phyloP scores from a whole-genome alignment of 352 stramenopile genomes.

The Pythium sukuiense region DNA sequence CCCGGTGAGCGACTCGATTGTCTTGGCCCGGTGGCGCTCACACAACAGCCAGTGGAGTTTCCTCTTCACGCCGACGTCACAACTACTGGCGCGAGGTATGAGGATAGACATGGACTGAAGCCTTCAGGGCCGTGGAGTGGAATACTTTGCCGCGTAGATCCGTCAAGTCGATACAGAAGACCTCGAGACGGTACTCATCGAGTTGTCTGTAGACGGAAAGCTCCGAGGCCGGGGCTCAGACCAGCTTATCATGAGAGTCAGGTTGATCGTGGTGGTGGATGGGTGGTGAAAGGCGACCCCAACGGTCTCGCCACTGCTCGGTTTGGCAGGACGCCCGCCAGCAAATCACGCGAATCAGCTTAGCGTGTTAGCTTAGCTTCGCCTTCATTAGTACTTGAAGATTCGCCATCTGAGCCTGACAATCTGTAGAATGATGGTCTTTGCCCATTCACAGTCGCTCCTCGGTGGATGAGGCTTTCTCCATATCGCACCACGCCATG shows the following conservation, averaged over 20 bases:
- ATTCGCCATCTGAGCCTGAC: no score
- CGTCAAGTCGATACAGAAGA: slow-evolving; percentile 44
- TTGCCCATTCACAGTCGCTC: no score
- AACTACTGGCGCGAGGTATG: slow-evolving; percentile 8
- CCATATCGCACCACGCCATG: neutral
- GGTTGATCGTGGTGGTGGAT: slow-evolving; percentile 45
- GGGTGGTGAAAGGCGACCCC: slow-evolving; percentile 49
- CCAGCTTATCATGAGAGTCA: slow-evolving; percentile 27
- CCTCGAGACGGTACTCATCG: slow-evolving; percentile 36
- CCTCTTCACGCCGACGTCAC: slow-evolving; percentile 39
- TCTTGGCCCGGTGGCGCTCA: slow-evolving; percentile 14
- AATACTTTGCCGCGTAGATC: slow-evolving; percentile 5
- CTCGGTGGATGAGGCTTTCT: neutral
- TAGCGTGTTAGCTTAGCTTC: no score
- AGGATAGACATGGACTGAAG: slow-evolving; percentile 32
- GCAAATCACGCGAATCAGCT: neutral
- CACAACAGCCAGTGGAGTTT: slow-evolving; percentile 49
- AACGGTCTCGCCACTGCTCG: slow-evolving; percentile 37
- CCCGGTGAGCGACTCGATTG: neutral
- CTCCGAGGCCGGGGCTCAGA: slow-evolving; percentile 41
- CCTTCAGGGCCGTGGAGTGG: neutral
- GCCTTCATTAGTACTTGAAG: no score
- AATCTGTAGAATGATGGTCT: no score
- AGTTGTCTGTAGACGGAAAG: slow-evolving; percentile 48
- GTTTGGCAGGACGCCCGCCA: neutral